Conservation (phyloP, 331 rosid genomes). For the Pyracantha coccinea region DNA sequence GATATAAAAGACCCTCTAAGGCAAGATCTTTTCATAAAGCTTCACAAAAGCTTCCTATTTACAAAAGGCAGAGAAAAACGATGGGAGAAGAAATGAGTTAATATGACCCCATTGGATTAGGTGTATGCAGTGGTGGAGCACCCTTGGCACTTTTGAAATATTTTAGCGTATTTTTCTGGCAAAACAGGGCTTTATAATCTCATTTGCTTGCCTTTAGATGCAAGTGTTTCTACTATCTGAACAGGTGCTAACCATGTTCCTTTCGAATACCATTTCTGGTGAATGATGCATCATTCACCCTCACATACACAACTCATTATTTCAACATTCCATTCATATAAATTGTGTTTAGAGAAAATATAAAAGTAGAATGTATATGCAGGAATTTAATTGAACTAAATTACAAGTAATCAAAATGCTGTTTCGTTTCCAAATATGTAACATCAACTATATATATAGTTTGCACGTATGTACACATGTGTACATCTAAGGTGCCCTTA, state of each 20-base stretch:
- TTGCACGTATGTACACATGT: not conserved
- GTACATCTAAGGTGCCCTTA: not conserved
- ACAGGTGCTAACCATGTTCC: not conserved
- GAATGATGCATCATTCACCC: too few relatives aligned
- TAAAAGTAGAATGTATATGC: too few relatives aligned
- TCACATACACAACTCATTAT: too few relatives aligned
- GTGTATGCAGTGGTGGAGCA: not conserved
- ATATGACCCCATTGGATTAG: not conserved
- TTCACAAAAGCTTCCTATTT: not conserved
- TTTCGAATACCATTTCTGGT: not conserved
- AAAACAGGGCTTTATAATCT: not conserved
- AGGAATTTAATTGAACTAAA: too few relatives aligned
- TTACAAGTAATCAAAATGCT: too few relatives aligned
- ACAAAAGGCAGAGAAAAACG: not conserved
- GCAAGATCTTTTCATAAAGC: not conserved
- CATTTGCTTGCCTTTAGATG: too few relatives aligned
- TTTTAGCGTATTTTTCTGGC: not conserved
- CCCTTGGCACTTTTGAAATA: not conserved
- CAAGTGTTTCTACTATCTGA: not conserved
- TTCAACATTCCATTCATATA: too few relatives aligned
- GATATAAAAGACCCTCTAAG: not conserved
- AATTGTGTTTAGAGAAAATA: too few relatives aligned
- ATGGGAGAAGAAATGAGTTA: not conserved
- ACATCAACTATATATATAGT: not conserved
- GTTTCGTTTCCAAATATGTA: not conserved